Evolutionary conservation across 208 protist genomes (phyloP).

Genomic region (Leptomonas seymouri): DNA sequence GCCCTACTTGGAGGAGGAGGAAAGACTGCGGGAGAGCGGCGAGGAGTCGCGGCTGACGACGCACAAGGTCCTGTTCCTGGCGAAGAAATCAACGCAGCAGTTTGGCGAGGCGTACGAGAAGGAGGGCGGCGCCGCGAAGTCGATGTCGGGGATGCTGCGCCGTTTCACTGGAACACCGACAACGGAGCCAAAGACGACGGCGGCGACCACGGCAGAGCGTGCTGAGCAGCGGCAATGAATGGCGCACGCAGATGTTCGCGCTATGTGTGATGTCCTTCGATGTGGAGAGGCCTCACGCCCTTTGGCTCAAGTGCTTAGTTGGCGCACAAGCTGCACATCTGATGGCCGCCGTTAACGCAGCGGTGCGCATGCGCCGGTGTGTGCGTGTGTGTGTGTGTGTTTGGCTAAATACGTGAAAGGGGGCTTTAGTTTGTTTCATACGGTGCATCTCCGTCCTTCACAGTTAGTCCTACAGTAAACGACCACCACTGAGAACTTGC

Average conservation of each 20-base stretch:
- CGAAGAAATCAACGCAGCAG: constrained; percentile 65
- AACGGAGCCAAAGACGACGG: not conserved
- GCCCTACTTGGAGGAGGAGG: constrained; percentile 42
- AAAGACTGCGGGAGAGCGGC: constrained; percentile 10
- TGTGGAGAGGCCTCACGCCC: too few species aligned
- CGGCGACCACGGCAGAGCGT: not conserved
- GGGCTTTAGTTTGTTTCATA: too few species aligned
- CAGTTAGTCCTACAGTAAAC: too few species aligned
- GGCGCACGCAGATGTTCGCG: too few species aligned
- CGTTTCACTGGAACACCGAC: not conserved
- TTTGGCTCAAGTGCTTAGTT: too few species aligned
- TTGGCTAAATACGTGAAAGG: too few species aligned
- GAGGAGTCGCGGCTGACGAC: constrained; percentile 35
- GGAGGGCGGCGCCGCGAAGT: constrained; percentile 37
- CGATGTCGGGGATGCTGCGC: constrained; percentile 24
- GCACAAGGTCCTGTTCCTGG: constrained; percentile 47
- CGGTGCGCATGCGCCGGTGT: too few species aligned
- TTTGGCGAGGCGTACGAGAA: constrained; percentile 60
- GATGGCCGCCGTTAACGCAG: not conserved
- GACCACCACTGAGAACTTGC: too few species aligned
- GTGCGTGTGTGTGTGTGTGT: not conserved
- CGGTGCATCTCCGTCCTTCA: too few species aligned
- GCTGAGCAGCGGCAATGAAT: too few species aligned
- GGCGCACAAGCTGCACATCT: too few species aligned
- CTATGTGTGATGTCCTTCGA: too few species aligned